phyloP scores from a whole-genome alignment of 176 grass and related monocot species.

The Pharus latifolius region DNA sequence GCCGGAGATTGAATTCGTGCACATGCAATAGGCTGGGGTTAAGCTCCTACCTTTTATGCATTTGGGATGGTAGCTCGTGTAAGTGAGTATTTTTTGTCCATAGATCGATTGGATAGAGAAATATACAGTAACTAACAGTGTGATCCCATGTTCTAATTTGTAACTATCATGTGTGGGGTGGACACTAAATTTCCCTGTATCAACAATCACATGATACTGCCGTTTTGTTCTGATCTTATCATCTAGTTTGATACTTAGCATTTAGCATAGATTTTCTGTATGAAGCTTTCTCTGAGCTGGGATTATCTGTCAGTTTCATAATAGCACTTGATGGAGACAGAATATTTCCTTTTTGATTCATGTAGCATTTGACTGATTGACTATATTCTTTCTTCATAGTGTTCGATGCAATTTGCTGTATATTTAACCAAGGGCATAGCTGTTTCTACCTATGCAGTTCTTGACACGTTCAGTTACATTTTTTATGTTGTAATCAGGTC shows the following conservation, averaged over 20 bases:
- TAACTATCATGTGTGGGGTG: no score
- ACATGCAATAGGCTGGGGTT: no score
- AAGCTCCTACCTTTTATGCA: no score
- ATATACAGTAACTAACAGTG: no score
- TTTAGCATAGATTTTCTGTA: neutral
- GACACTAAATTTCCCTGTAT: no score
- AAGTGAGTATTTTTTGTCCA: no score
- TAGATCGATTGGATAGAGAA: no score
- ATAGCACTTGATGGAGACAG: neutral
- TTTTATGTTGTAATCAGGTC: neutral
- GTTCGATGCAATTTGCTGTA: neutral
- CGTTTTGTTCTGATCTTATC: neutral
- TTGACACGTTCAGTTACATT: neutral
- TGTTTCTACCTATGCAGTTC: neutral
- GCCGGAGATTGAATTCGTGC: no score
- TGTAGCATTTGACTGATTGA: neutral
- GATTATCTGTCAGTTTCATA: neutral
- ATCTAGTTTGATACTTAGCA: neutral
- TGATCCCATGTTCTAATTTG: no score
- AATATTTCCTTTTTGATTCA: neutral
- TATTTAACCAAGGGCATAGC: neutral
- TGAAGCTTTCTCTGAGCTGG: neutral
- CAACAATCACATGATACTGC: no score
- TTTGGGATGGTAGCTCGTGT: no score
- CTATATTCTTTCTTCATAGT: neutral